These are phyloP conservation scores for Rhododendron kiyosumense DNA, from an alignment of 148 eudicot genomes.

Conservation along the genomic window DNA sequence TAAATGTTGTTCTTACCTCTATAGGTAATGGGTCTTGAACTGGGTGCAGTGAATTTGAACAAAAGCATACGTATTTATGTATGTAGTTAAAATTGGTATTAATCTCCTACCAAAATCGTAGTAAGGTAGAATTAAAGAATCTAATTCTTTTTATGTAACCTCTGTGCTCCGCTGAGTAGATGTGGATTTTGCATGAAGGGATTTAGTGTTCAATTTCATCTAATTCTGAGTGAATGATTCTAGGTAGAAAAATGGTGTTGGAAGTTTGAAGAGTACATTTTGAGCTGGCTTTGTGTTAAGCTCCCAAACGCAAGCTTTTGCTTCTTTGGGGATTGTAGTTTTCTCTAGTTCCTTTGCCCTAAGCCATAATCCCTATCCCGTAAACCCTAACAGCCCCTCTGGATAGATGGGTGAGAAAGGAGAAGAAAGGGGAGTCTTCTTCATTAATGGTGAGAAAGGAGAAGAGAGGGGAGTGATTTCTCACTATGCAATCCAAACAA, in stretches of 20 bases:
- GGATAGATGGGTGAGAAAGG: no score
- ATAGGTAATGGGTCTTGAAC: background rate
- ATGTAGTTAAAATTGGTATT: background rate
- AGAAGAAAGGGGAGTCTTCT: no score
- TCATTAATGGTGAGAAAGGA: no score
- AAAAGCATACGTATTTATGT: no score
- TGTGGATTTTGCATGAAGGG: background rate
- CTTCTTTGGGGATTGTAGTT: background rate
- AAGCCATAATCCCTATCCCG: accelerated
- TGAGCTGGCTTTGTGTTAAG: background rate
- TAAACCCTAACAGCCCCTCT: no score
- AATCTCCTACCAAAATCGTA: background rate
- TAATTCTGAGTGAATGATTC: background rate
- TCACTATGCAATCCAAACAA: no score
- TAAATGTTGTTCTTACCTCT: background rate
- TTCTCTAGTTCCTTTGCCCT: background rate
- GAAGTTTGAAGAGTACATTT: background rate
- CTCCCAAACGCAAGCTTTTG: background rate
- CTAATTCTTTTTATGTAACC: background rate
- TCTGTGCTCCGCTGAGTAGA: background rate
- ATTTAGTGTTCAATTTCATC: background rate
- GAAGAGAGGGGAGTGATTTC: no score
- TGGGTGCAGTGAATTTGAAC: background rate
- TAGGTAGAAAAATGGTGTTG: background rate
- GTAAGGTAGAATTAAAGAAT: background rate